These are phyloP conservation scores for Stachybotrys echinatus DNA, from an alignment of 2,329 filamentous ascomycete species.

Conservation along the genomic window DNA sequence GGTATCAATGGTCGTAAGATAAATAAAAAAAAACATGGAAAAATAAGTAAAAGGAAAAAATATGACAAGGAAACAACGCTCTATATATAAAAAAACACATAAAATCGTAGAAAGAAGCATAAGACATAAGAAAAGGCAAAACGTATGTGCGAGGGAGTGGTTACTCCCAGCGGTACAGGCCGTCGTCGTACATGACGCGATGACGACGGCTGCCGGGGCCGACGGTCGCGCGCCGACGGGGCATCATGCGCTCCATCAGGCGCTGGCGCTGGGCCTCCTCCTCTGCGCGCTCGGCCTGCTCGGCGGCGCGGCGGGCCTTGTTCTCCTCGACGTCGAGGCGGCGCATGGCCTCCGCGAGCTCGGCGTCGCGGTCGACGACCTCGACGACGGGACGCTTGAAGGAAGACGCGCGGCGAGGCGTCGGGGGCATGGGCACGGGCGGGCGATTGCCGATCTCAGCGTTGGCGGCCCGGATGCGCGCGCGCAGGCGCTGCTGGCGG, in stretches of 20 bases:
- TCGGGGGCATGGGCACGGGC: conserved; percentile 18
- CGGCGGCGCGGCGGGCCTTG: conserved; percentile 18
- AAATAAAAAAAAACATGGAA: too few species aligned
- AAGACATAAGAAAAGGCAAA: not conserved
- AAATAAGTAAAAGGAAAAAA: too few species aligned
- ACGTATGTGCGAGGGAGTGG: not conserved
- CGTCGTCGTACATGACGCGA: conserved; percentile 31
- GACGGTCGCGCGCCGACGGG: conserved; percentile 28
- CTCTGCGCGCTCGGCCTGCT: conserved; percentile 23
- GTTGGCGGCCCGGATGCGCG: conserved; percentile 35
- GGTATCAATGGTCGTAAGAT: too few species aligned
- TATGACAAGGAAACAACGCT: too few species aligned
- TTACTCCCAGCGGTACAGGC: conserved; percentile 35
- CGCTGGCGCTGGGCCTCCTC: conserved; percentile 33
- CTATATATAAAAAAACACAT: not conserved
- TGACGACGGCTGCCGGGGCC: conserved; percentile 28
- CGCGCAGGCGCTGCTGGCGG: conserved; percentile 17
- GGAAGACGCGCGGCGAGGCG: conserved; percentile 15
- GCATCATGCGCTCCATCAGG: conserved; percentile 34
- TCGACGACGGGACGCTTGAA: conserved; percentile 16
- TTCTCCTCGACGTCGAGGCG: conserved; percentile 26
- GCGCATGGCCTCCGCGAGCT: conserved; percentile 27
- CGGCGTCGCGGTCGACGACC: conserved; percentile 15
- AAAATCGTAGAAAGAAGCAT: not conserved
- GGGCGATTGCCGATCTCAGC: conserved; percentile 34